Percentiles rank a stretch among this genome's conserved stretches.
phyloP scores from a whole-genome alignment of 805 yeast genomes.

The Saccharomycopsis fibuligera region DNA sequence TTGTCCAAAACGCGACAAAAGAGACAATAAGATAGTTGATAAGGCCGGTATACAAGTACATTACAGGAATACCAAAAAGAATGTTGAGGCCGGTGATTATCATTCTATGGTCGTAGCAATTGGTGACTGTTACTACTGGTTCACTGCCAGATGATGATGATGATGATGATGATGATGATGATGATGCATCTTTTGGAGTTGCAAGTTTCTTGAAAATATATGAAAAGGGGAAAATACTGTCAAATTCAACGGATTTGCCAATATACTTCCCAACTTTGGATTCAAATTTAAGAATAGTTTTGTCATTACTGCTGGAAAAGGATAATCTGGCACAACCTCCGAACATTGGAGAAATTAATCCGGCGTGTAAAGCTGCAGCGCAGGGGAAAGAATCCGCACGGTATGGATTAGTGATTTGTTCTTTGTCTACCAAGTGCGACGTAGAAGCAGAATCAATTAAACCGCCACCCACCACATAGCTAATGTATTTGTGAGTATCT shows the following conservation, averaged over 20 bases:
- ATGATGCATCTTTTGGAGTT: not conserved
- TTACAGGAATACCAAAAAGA: constrained; percentile 54
- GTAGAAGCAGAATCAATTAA: constrained; percentile 25
- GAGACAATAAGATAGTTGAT: constrained; percentile 57
- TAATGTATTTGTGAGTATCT: constrained; percentile 58
- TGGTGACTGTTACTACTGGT: constrained; percentile 33
- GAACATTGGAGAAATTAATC: constrained; percentile 57
- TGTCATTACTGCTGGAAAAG: constrained; percentile 45
- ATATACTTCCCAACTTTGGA: constrained; percentile 37
- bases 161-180: too few relatives aligned
- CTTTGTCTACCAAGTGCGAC: constrained; percentile 18
- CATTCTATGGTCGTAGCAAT: constrained; percentile 67
- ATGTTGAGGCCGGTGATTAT: constrained; percentile 52
- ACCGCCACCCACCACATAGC: constrained; percentile 78
- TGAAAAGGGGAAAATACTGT: constrained; percentile 70
- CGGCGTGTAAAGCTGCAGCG: constrained; percentile 86
- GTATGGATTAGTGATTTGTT: constrained; percentile 52
- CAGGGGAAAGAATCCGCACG: constrained; percentile 88
- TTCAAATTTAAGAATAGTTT: constrained; percentile 32
- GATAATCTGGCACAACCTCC: constrained; percentile 76
- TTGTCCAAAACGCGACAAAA: constrained; percentile 78
- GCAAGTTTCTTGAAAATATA: constrained; percentile 43
- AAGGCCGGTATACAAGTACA: constrained; percentile 40
- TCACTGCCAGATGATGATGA: not conserved
- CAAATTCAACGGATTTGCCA: constrained; percentile 45